Evolutionary conservation across 495 filamentous ascomycete species (phyloP), one percentile per base, ranked within the genome.

Genomic region (Cairneyella variabilis): DNA sequence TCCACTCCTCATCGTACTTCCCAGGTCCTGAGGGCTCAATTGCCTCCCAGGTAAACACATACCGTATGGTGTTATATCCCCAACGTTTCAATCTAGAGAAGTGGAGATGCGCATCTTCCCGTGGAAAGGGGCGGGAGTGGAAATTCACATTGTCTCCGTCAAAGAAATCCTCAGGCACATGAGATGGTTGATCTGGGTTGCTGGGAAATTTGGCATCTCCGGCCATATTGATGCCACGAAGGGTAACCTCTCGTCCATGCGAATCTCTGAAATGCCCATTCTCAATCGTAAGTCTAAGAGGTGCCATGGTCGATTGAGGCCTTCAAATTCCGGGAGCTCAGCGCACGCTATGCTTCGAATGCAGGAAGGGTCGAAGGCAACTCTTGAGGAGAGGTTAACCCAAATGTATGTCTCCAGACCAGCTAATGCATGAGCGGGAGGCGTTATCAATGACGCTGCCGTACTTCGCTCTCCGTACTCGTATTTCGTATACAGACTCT

Each of bases 1-100:
- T 88, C 87, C 89, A 98, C 55, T 90, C 87, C 62, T 98, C 87
- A 57, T 98, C 93, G 68, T 97, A 98, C 57, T 76, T 87, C 1
- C 91, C 90, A n/a, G 93, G 93, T 0, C 91, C 93, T 11, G 84
- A 84, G 53, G 90, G 84, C 71, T 98, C 93, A 62, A 98, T 92
- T n/a, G 93, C 92, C 66, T 98, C 93, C 93, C 93, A 98, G 0
- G 92, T 97, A 66, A 96, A 98, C 54, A 98, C 77, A 65, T 98
- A 98, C 62, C 93, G 79, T 46, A 98, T 92, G 1, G 88, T 89
- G 68, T 97, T 98, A 69, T 96, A 98, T 6, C 93, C 93, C 75
- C 80, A 96, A 56, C 84, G 86, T 56, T 85, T 84, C 47, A 98
- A 69, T 27, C 90, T 75, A n/a, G 87, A 80, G 66, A 98, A 96